Percentiles rank a stretch among this genome's conserved stretches.
phyloP scores from a whole-genome alignment of 345 rosid genomes.

The Eucalyptus sideroxylon region DNA sequence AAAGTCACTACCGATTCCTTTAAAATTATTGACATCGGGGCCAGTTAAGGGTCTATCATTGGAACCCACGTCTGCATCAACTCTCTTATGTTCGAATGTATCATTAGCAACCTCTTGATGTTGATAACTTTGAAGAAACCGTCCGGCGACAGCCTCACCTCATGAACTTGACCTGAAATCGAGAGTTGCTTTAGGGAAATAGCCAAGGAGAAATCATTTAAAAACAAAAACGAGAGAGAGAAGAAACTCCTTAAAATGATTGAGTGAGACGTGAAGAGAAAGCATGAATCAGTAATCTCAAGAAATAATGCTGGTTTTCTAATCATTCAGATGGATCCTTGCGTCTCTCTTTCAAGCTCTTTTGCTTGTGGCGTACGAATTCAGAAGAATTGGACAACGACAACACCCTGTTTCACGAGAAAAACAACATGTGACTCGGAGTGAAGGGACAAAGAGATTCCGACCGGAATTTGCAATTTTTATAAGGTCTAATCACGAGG shows the following conservation, averaged over 20 bases:
- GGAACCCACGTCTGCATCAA: accelerated
- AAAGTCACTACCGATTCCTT: not conserved
- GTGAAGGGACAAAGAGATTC: not conserved
- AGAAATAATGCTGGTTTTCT: not conserved
- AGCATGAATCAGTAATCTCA: not conserved
- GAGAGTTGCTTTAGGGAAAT: not conserved
- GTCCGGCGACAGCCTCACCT: not conserved
- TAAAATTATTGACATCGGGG: not conserved
- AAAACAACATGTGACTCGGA: not conserved
- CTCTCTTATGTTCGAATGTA: not conserved
- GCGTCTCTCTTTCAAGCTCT: not conserved
- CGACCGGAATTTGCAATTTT: not conserved
- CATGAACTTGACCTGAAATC: accelerated
- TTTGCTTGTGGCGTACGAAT: not conserved
- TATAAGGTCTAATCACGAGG: not conserved
- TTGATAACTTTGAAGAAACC: not conserved
- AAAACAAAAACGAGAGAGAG: not conserved
- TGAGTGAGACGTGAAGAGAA: not conserved
- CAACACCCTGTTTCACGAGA: not conserved
- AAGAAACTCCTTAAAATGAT: not conserved
- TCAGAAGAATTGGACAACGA: not conserved
- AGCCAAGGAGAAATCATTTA: not conserved
- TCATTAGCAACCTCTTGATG: not conserved
- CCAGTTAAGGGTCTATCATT: not conserved
- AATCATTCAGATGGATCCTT: not conserved